Evolutionary conservation across 164 flowering plant genomes (phyloP).

Genomic region (Vitis labrusca): DNA sequence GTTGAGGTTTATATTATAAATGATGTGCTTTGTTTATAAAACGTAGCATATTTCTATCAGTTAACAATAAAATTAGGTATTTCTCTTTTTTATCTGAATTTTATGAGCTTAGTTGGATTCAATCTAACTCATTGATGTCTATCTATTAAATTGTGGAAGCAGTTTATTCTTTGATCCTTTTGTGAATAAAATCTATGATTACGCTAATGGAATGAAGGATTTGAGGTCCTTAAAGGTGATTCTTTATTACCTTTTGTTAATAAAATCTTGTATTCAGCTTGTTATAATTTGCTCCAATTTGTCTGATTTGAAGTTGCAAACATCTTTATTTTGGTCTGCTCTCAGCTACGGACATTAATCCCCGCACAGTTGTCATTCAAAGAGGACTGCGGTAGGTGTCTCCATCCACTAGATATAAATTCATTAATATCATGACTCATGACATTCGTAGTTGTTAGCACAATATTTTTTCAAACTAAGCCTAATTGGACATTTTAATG

Average conservation of each 20-base stretch:
- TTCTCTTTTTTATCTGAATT: not conserved
- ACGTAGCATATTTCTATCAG: no score
- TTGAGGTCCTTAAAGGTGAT: constrained; percentile 63
- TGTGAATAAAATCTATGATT: constrained; percentile 63
- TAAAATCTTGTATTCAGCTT: not conserved
- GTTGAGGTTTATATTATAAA: no score
- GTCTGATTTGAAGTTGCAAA: constrained; percentile 1
- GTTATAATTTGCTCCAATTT: not conserved
- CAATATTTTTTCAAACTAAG: not conserved
- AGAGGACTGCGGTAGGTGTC: constrained; percentile 81
- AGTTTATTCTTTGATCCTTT: constrained; percentile 92
- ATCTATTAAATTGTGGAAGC: constrained; percentile 18
- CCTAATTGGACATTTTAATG: not conserved
- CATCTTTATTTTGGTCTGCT: constrained; percentile 8
- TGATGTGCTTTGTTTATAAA: no score
- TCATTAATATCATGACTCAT: not conserved
- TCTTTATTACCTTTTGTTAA: constrained; percentile 1
- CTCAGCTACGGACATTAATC: constrained; percentile 71
- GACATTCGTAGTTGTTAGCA: not conserved
- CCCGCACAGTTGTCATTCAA: constrained; percentile 75
- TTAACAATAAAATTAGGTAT: no score
- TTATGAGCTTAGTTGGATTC: no score
- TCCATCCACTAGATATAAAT: constrained; percentile 5
- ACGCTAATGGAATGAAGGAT: constrained; percentile 69
- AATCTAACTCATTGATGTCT: no score